These are phyloP conservation scores for Malassezia pachydermatis DNA, from an alignment of 1,284 basidiomycete species.

Conservation along the genomic window DNA sequence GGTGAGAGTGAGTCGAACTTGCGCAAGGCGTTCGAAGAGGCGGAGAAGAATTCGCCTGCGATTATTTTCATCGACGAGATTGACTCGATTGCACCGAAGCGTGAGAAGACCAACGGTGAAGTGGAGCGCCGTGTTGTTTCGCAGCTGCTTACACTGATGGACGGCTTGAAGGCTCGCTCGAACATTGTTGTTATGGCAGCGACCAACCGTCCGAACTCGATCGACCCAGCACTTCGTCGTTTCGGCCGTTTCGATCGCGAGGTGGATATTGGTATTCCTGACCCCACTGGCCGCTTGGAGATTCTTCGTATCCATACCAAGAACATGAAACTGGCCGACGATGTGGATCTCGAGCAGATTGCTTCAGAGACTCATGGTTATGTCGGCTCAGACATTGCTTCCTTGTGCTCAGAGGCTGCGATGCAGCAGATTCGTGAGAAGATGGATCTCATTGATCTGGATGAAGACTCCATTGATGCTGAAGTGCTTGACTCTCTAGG, in stretches of 20 bases:
- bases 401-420: constrained; percentile 89
- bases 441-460: constrained; percentile 80
- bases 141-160: constrained; percentile 95
- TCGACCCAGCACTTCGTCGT: constrained; percentile 91
- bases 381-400: constrained; percentile 92
- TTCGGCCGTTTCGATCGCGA: constrained; percentile 99
- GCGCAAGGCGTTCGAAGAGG: constrained; percentile 95
- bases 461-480: constrained; percentile 80
- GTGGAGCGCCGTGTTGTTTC: constrained; percentile 98
- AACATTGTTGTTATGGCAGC: constrained; percentile 99
- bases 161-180: constrained; percentile 92
- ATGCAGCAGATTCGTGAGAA: constrained; percentile 99
- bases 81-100: constrained; percentile 97
- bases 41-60: constrained; percentile 98
- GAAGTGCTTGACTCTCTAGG: constrained; percentile 91
- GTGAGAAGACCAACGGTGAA: constrained; percentile 99
- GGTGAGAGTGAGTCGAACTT: constrained; percentile 95
- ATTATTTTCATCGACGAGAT: constrained; percentile 99
- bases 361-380: constrained; percentile 98
- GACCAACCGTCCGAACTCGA: constrained; percentile 96
- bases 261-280: constrained; percentile 97
- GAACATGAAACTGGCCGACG: constrained; percentile 98
- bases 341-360: constrained; percentile 93
- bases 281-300: constrained; percentile 94
- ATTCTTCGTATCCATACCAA: constrained; percentile 98